Evolutionary conservation across 1,139 yeast genomes (phyloP).

Genomic region (Blastobotrys arbuscula): DNA sequence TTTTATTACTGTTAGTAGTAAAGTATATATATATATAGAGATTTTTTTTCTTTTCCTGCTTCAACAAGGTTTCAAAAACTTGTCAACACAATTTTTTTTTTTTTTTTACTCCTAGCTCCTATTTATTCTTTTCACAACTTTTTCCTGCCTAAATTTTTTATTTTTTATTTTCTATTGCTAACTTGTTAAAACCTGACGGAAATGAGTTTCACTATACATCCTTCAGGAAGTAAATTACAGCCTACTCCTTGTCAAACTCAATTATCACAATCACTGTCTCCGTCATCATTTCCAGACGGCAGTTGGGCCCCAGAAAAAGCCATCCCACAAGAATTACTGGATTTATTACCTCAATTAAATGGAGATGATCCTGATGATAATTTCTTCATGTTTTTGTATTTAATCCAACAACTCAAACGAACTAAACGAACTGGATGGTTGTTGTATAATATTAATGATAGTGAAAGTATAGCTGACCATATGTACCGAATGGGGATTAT

Average conservation of each 20-base stretch:
- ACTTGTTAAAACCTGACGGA: too few species aligned
- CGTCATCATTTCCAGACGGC: not conserved
- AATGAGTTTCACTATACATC: too few species aligned
- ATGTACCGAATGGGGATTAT: slow-evolving; percentile 95
- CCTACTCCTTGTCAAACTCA: too few species aligned
- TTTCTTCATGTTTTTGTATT: slow-evolving; percentile 53
- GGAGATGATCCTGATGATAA: slow-evolving; percentile 10
- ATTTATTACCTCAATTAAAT: slow-evolving; percentile 31
- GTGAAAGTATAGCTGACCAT: slow-evolving; percentile 85
- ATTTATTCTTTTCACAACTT: too few species aligned
- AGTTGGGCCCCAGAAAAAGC: slow-evolving; percentile 56
- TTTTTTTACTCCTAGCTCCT: too few species aligned
- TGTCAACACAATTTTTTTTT: too few species aligned
- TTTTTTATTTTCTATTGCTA: too few species aligned
- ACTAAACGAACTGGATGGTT: slow-evolving; percentile 95
- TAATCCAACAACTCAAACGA: slow-evolving; percentile 66
- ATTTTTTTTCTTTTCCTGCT: too few species aligned
- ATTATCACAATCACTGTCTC: not conserved
- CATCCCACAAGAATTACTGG: slow-evolving; percentile 47
- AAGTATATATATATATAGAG: too few species aligned
- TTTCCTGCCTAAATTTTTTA: too few species aligned
- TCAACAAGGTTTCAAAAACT: too few species aligned
- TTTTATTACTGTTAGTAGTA: too few species aligned
- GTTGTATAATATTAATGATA: slow-evolving; percentile 40
- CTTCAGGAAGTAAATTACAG: not conserved